Conservation (phyloP, 2,329 filamentous ascomycete genomes). For the Fusarium avenaceum region DNA sequence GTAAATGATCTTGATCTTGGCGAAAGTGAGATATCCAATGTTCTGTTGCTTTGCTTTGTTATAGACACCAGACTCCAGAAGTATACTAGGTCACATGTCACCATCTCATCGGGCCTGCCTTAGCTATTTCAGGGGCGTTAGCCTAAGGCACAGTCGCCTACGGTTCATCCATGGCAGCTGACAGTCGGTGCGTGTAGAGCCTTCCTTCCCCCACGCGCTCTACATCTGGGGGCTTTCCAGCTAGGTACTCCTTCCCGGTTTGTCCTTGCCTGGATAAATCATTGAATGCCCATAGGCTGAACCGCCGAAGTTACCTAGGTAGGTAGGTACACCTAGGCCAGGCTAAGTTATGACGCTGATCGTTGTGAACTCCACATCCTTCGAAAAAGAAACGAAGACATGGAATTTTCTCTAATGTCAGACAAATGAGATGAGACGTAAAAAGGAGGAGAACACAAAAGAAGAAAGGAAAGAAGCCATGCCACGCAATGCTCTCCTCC, state of each 20-base stretch:
- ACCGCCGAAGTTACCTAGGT: neutral
- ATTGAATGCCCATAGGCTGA: neutral
- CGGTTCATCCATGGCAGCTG: conserved; percentile 17
- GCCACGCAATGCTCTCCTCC: conserved; percentile 2
- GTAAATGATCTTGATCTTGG: conserved; percentile 8
- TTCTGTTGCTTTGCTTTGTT: conserved; percentile 30
- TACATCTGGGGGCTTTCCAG: conserved; percentile 13
- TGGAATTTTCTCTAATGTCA: conserved; percentile 12
- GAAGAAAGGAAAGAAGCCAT: conserved; percentile 18
- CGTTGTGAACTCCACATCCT: conserved; percentile 30
- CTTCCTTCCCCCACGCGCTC: conserved; percentile 33
- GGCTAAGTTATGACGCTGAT: conserved; percentile 26
- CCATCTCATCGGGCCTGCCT: conserved; percentile 31
- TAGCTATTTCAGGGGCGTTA: conserved; percentile 22
- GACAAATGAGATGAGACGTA: conserved; percentile 29
- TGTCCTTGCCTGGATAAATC: conserved; percentile 5
- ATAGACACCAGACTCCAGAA: no score
- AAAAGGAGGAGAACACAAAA: conserved; percentile 28
- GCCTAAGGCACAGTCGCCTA: conserved; percentile 14
- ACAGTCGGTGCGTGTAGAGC: conserved; percentile 5
- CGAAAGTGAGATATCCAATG: conserved; percentile 15
- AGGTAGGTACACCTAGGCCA: neutral
- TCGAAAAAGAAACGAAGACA: conserved; percentile 7
- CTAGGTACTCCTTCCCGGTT: conserved; percentile 10
- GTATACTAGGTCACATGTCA: conserved; percentile 24